phyloP scores from a whole-genome alignment of 106 monocot species.

The Dioscorea dumetorum region DNA sequence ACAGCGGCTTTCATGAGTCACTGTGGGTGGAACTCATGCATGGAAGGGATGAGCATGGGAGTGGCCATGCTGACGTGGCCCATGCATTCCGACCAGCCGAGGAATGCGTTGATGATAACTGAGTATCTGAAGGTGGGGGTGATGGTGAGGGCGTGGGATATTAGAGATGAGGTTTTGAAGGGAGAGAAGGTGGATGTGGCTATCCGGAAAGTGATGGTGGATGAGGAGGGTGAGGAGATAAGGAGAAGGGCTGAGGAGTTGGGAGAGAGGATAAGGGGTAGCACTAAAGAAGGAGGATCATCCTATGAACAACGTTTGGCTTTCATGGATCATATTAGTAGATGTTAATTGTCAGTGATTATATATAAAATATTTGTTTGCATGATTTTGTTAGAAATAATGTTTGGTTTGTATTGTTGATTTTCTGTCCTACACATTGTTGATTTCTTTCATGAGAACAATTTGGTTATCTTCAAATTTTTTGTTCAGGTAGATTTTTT shows the following conservation, averaged over 20 bases:
- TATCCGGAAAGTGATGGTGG: conserved; percentile 7
- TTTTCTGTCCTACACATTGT: too few relatives aligned
- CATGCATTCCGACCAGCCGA: conserved; percentile 45
- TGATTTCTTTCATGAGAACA: too few relatives aligned
- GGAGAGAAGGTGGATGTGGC: conserved; percentile 16
- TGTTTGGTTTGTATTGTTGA: too few relatives aligned
- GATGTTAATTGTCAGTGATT: too few relatives aligned
- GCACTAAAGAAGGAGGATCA: too few relatives aligned
- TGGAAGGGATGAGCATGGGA: conserved; percentile 24
- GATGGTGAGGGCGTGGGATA: conserved; percentile 19
- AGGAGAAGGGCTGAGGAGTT: conserved; percentile 18
- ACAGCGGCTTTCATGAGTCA: conserved; percentile 32
- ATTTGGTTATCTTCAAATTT: too few relatives aligned
- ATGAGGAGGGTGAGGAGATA: neutral
- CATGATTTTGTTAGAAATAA: neutral
- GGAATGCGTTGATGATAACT: conserved; percentile 22
- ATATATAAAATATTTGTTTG: neutral
- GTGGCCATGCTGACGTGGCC: conserved; percentile 39
- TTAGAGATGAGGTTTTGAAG: conserved; percentile 9
- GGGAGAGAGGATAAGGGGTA: neutral
- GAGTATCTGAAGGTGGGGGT: conserved; percentile 23
- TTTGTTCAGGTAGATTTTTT: too few relatives aligned
- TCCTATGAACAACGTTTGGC: too few relatives aligned
- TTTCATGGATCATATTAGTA: too few relatives aligned
- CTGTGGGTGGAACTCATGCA: conserved; percentile 41